Evolutionary conservation across 2,329 filamentous ascomycete species (phyloP).

Genomic region (Zymoseptoria ardabiliae): DNA sequence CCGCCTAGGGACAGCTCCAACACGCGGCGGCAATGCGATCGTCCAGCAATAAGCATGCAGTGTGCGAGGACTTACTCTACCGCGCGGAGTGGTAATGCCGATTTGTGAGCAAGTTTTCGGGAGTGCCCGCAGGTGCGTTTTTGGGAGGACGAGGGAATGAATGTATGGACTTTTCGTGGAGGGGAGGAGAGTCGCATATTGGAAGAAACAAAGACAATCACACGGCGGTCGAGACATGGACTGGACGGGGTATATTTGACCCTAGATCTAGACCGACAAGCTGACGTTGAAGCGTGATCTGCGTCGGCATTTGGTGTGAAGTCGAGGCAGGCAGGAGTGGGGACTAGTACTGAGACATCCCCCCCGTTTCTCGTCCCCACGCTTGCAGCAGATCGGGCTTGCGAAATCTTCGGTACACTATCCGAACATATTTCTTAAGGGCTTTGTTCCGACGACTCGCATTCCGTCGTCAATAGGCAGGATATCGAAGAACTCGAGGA

Average conservation of each 20-base stretch:
- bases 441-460: neutral
- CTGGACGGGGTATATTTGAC: neutral
- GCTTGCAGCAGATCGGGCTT: neutral
- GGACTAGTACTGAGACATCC: neutral
- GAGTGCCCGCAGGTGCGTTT: neutral
- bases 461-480: neutral
- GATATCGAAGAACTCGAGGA: neutral
- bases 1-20: constrained; percentile 1
- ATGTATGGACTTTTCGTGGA: neutral
- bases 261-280: neutral
- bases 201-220: neutral
- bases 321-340: neutral
- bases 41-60: constrained; percentile 11
- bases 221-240: neutral
- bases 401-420: neutral
- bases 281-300: neutral
- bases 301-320: neutral
- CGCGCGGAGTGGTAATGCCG: constrained; percentile 4
- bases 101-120: constrained; percentile 21
- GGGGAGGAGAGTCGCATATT: neutral
- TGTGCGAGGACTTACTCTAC: constrained; percentile 16
- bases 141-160: neutral
- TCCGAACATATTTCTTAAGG: neutral
- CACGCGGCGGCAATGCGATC: constrained; percentile 10
- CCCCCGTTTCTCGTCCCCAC: neutral